Evolutionary conservation across 1,284 basidiomycete genomes (phyloP).

Genomic region (Puccinia polysora): DNA sequence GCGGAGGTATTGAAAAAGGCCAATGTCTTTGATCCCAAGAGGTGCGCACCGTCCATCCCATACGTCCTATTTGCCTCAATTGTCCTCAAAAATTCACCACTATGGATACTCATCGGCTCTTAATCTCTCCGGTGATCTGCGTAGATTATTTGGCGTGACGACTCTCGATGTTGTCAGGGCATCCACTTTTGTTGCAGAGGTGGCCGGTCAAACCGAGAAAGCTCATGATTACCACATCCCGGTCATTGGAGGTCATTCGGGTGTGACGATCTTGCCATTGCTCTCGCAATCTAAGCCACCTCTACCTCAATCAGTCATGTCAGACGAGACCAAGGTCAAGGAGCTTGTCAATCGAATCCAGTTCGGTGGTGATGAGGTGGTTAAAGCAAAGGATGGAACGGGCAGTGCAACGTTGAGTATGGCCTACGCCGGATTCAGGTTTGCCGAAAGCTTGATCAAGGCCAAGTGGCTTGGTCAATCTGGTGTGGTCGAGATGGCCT

Average conservation of each 20-base stretch:
- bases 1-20: conserved; percentile 87
- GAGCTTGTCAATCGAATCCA: conserved; percentile 53
- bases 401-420: conserved; percentile 54
- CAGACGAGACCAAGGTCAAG: conserved; percentile 51
- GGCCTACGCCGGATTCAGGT: conserved; percentile 53
- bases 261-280: conserved; percentile 90
- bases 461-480: conserved; percentile 40
- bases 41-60: too few relatives aligned
- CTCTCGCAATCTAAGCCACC: conserved; percentile 67
- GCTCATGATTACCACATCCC: conserved; percentile 67
- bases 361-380: conserved; percentile 54
- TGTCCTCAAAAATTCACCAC: background rate
- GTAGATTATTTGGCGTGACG: conserved; percentile 70
- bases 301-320: conserved; percentile 37
- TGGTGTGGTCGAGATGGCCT: conserved; percentile 40
- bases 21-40: conserved; percentile 82
- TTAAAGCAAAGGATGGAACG: conserved; percentile 53
- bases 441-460: conserved; percentile 47
- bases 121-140: background rate
- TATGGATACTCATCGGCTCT: background rate
- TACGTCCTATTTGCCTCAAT: too few relatives aligned
- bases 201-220: conserved; percentile 65
- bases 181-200: conserved; percentile 77
- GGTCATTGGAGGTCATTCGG: conserved; percentile 93
- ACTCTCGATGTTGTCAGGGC: conserved; percentile 96